Evolutionary conservation across 2,329 filamentous ascomycete genomes (phyloP).

Genomic region (Sphaerulina populicola): DNA sequence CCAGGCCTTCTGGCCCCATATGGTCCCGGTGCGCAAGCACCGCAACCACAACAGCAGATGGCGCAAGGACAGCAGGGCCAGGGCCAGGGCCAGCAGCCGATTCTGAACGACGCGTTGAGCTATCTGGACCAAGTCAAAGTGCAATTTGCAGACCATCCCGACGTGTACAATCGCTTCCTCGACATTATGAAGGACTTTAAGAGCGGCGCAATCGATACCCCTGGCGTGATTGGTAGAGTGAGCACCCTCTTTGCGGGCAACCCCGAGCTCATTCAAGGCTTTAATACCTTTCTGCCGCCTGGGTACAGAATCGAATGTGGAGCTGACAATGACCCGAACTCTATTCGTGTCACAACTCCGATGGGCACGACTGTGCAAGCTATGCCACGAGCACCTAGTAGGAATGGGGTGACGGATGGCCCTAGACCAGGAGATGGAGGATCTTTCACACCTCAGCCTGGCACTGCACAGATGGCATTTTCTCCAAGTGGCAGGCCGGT

Average conservation of each 20-base stretch:
- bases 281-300: constrained; percentile 95
- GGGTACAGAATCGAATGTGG: constrained; percentile 94
- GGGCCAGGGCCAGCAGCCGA: constrained; percentile 74
- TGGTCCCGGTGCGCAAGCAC: constrained; percentile 26
- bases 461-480: constrained; percentile 34
- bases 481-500: constrained; percentile 40
- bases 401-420: constrained; percentile 22
- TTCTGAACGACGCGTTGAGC: constrained; percentile 78
- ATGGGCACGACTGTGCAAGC: constrained; percentile 95
- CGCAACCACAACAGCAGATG: constrained; percentile 25
- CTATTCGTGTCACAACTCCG: constrained; percentile 91
- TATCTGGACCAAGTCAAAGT: constrained; percentile 98
- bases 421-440: constrained; percentile 28
- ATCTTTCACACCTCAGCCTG: constrained; percentile 36
- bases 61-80: constrained; percentile 37
- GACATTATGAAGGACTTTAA: constrained; percentile 99
- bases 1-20: constrained; percentile 40
- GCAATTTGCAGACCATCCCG: constrained; percentile 90
- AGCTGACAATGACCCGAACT: constrained; percentile 85
- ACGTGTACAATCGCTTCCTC: constrained; percentile 92
- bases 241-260: constrained; percentile 94
- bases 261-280: constrained; percentile 79
- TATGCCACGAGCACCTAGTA: constrained; percentile 52
- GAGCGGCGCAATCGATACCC: constrained; percentile 94
- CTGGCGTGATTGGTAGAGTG: constrained; percentile 92